Percentiles rank a stretch among this genome's conserved stretches.
Conservation (phyloP, 2,329 filamentous ascomycete species). For the Calonectria hongkongensis region DNA sequence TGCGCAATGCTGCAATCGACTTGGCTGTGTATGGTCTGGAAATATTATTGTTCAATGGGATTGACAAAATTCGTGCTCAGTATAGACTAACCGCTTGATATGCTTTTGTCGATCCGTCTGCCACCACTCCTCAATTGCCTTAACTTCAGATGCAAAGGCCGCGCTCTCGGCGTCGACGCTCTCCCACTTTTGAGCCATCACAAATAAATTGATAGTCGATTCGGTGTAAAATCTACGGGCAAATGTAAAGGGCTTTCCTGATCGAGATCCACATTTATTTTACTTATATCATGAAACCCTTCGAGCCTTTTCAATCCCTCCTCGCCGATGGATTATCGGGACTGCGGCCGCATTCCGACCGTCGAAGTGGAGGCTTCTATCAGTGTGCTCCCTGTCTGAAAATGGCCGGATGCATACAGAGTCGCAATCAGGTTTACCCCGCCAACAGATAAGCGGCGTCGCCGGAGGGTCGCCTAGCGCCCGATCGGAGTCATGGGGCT, state of each 20-base stretch:
- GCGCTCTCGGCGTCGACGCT: conserved; percentile 7
- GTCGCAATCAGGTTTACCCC: background rate
- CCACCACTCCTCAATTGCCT: conserved; percentile 14
- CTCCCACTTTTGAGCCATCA: conserved; percentile 4
- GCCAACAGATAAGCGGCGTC: background rate
- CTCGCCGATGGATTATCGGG: background rate
- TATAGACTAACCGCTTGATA: background rate
- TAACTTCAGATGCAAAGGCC: background rate
- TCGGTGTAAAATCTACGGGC: background rate
- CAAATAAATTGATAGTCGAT: background rate
- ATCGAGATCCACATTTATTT: too few relatives aligned
- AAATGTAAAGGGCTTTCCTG: too few relatives aligned
- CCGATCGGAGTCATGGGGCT: background rate
- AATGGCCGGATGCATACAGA: background rate
- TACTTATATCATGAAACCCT: background rate
- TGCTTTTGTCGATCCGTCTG: conserved; percentile 4
- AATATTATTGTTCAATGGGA: background rate
- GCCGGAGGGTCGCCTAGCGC: conserved; percentile 4
- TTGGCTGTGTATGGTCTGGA: background rate
- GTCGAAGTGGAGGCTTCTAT: background rate
- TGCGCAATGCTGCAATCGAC: conserved; percentile 3
- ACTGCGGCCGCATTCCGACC: background rate
- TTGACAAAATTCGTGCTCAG: too few relatives aligned
- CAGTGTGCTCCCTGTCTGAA: too few relatives aligned
- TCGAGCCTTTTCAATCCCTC: background rate